Conservation (phyloP, 2,329 filamentous ascomycete genomes). For the Xylaria sp. region DNA sequence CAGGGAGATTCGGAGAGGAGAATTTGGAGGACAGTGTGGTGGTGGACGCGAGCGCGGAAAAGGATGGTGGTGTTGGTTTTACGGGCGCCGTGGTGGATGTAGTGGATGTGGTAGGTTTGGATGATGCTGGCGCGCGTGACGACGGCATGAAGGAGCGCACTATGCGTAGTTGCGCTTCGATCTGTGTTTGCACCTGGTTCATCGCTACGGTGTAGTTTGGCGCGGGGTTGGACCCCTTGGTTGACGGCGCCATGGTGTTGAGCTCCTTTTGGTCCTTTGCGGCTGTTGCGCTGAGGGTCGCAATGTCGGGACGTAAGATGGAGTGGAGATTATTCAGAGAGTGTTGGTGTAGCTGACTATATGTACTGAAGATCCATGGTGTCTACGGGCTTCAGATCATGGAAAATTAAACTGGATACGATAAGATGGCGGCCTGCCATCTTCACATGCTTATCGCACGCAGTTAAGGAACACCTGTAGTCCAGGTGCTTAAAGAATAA, state of each 20-base stretch:
- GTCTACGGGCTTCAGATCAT: not conserved
- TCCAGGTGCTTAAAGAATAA: not conserved
- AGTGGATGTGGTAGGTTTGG: not conserved
- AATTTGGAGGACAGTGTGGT: not conserved
- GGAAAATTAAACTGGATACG: constrained; percentile 15
- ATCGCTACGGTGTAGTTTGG: constrained; percentile 39
- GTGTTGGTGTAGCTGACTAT: not conserved
- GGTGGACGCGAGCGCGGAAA: constrained; percentile 28
- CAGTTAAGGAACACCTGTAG: no score
- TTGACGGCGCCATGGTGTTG: constrained; percentile 34
- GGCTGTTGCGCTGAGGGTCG: not conserved
- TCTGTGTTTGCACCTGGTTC: constrained; percentile 40
- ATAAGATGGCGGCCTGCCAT: not conserved
- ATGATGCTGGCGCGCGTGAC: not conserved
- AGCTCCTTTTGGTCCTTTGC: not conserved
- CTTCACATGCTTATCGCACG: constrained; percentile 13
- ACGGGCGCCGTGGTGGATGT: constrained; percentile 3
- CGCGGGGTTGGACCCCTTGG: constrained; percentile 40
- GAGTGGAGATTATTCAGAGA: no score
- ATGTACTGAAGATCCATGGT: not conserved
- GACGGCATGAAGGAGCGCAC: constrained; percentile 27
- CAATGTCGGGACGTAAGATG: not conserved
- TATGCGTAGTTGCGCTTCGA: constrained; percentile 32
- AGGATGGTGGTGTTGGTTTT: constrained; percentile 11
- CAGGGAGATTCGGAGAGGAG: not conserved